Evolutionary conservation across 257 asterid genomes (phyloP), one percentile per base, ranked within the genome.

Genomic region (Ehretia macrophylla): DNA sequence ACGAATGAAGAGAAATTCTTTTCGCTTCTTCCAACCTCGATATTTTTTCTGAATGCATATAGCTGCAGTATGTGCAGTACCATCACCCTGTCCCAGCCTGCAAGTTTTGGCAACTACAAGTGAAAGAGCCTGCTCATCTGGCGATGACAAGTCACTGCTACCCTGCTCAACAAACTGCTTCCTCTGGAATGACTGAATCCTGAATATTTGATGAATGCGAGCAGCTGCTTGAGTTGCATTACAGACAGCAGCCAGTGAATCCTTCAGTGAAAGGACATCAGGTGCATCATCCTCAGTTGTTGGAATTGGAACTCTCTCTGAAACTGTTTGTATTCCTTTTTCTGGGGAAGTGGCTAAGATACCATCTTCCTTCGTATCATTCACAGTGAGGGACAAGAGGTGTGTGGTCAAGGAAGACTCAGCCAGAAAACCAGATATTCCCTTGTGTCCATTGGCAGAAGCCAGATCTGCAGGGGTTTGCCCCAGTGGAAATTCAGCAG

Each of bases 201-300:
- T 81, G 70, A 74, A 86, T 57, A 88, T 80, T 68, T 91, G 95
- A 66, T 91, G 94, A 68, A 91, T 91, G 38, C 92, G 94, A 57
- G 95, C 90, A 55, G 94, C 95, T 53, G 98, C 95, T 69, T 88
- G 98, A 62, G 92, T 78, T 64, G 98, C 98, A 82, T 91, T 91
- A 73, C 93, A 71, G 59, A 91, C 78, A 47, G 98, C 98, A 65
- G 95, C 94, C 54, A 92, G 78, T 32, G 99, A 88, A 81, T 92
- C 99, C 84, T 83, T 86, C 55, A 84, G 70, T 20, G 95, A 81
- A 48, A 85, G 93, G 14, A 81, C 69, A 47, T 92, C 93, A 4
- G 95, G 83, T 57, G 83, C 80, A 74, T 84, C 93, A 59, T 71
- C 77, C 61, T 53, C 96, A 58, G 87, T 81, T 40, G 64, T 65